Conservation (phyloP, 202 grass and related monocot species). For the Eragrostis tef region DNA sequence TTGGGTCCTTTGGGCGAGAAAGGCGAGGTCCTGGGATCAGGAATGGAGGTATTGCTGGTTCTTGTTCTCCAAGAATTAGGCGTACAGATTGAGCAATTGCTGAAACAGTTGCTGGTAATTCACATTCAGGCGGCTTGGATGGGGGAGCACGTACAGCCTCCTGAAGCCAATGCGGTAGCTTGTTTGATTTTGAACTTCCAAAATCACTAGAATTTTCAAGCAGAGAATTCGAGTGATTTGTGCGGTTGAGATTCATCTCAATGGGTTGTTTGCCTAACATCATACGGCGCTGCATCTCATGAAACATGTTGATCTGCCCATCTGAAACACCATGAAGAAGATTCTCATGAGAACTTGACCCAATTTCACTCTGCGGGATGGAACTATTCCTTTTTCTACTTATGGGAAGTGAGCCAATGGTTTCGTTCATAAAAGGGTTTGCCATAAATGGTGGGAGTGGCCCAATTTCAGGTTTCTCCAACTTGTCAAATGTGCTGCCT, state of each 20-base stretch:
- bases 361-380: constrained; percentile 56
- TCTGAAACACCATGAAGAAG: constrained; percentile 58
- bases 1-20: constrained; percentile 77
- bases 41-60: constrained; percentile 77
- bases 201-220: constrained; percentile 45
- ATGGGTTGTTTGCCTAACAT: constrained; percentile 57
- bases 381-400: constrained; percentile 51
- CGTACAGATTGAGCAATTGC: constrained; percentile 82
- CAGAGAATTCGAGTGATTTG: constrained; percentile 48
- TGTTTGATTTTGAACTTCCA: constrained; percentile 79
- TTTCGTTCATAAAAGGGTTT: constrained; percentile 69
- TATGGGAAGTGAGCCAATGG: constrained; percentile 52
- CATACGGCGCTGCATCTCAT: constrained; percentile 55
- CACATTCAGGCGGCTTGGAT: constrained; percentile 59
- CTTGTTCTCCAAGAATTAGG: constrained; percentile 84
- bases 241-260: constrained; percentile 47
- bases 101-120: constrained; percentile 67
- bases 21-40: constrained; percentile 60
- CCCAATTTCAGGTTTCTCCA: constrained; percentile 63
- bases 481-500: constrained; percentile 50
- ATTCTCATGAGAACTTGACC: constrained; percentile 53
- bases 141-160: constrained; percentile 74
- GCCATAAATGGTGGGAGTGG: constrained; percentile 62
- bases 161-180: constrained; percentile 96
- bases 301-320: constrained; percentile 52